Conservation (phyloP, 2,329 filamentous ascomycete species). For the Purpureocillium lavendulum region DNA sequence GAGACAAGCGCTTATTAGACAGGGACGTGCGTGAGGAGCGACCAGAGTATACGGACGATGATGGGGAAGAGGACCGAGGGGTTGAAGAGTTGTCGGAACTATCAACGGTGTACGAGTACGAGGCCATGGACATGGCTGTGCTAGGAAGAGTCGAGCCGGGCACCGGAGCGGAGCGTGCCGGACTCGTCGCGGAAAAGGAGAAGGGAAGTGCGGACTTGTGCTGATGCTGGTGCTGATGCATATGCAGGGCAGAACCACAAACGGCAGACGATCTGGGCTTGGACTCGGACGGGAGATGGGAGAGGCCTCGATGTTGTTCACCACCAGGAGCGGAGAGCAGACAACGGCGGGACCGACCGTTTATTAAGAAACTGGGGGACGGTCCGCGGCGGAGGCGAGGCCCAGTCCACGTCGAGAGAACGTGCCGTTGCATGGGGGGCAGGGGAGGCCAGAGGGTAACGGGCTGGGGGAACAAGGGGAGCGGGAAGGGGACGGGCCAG, state of each 20-base stretch:
- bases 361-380: conserved; percentile 10
- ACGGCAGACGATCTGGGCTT: conserved; percentile 4
- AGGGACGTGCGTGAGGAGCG: conserved; percentile 42
- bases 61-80: conserved; percentile 45
- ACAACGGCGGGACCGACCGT: conserved; percentile 5
- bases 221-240: conserved; percentile 4
- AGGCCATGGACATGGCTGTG: conserved; percentile 19
- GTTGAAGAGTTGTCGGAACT: conserved; percentile 45
- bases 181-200: conserved; percentile 5
- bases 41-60: conserved; percentile 35
- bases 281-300: conserved; percentile 1
- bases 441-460: conserved; percentile 4
- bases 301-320: not conserved
- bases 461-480: conserved; percentile 5
- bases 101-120: conserved; percentile 34
- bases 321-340: conserved; percentile 2
- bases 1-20: conserved; percentile 42
- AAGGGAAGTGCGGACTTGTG: not conserved
- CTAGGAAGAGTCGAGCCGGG: not conserved
- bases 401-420: conserved; percentile 7
- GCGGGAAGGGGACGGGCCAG: conserved; percentile 2
- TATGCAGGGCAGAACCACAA: not conserved
- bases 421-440: conserved; percentile 12
- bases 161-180: not conserved
- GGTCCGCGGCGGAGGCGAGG: conserved; percentile 9